A percentile compares a stretch with the other conserved stretches of the same genome.
Evolutionary conservation across 208 protist genomes (phyloP).

Genomic region (Crithidia mellificae): DNA sequence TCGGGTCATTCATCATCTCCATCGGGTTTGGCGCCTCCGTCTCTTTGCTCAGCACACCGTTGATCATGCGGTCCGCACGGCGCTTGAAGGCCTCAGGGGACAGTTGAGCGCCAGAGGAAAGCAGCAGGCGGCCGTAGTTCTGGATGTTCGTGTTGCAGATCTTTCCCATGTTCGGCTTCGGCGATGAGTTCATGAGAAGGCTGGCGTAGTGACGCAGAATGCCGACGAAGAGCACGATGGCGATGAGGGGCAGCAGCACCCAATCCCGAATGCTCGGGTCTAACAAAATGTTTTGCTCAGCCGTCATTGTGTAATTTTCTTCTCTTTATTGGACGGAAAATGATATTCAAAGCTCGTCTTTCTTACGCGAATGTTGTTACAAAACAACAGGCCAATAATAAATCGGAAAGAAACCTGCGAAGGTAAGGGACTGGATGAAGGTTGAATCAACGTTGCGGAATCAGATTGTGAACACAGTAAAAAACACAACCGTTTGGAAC

Average conservation of each 20-base stretch:
- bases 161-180: constrained; percentile 52
- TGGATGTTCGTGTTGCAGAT: constrained; percentile 74
- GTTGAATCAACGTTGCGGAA: too few relatives aligned
- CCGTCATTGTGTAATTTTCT: constrained; percentile 41
- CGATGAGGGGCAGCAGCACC: constrained; percentile 95
- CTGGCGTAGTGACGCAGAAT: constrained; percentile 90
- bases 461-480: too few relatives aligned
- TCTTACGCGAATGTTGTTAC: too few relatives aligned
- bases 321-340: background rate
- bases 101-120: constrained; percentile 57
- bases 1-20: constrained; percentile 92
- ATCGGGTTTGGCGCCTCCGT: constrained; percentile 84
- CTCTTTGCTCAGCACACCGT: constrained; percentile 62
- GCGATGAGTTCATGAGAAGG: constrained; percentile 56
- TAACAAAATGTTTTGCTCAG: constrained; percentile 82
- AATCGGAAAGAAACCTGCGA: too few relatives aligned
- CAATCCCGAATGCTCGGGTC: constrained; percentile 95
- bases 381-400: too few relatives aligned
- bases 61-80: constrained; percentile 60
- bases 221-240: constrained; percentile 93
- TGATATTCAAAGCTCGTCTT: too few relatives aligned
- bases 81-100: constrained; percentile 57
- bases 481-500: too few relatives aligned
- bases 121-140: constrained; percentile 66
- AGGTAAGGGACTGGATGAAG: too few relatives aligned